Evolutionary conservation across 23 red algal species (phyloP), one percentile per base, ranked within the genome.

Genomic region (Gracilaria domingensis): DNA sequence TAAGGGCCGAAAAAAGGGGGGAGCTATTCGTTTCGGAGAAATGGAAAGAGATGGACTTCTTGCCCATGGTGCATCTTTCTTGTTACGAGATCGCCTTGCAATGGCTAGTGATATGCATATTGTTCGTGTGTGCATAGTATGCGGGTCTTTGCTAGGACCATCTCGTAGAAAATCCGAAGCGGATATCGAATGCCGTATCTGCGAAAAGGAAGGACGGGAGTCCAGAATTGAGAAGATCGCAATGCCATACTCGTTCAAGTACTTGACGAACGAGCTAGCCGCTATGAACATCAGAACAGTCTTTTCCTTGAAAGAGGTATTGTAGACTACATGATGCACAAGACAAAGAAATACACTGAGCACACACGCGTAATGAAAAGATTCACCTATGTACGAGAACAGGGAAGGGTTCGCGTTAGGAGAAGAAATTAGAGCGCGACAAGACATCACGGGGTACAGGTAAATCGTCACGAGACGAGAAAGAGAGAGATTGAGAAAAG

Each of bases 1-100:
- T n/a, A 83, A 93, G 60, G 97, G 97, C 0, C 85, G 97, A 50
- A 96, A 95, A 28, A 51, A 83, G 29, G 97, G 95, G 7, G 97
- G 97, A 13, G 97, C 94, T 45, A 96, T 99, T 86, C 97, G 97
- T 24, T 94, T 99, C 62, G 97, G 97, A 26, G 97, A 99, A 84
- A 99, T 99, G 97, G 97, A 99, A 72, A 82, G 97, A 47, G 97
- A 99, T 82, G 94, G 91, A 53, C 28, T 96, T 20, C 53, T 99
- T 12, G 97, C 88, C 24, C 88, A 95, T 83, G 97, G 97, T 30
- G 91, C 97, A 61, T 89, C 97, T 18, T 95, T 93, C 49, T 54
- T 93, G 12, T 66, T 99, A 48, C 80, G 93, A 24, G 97, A 99
- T 71, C 92, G 97, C 42, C 86, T 96, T 35, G 86, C 73, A 35